phyloP scores from a whole-genome alignment of 106 monocot species.

The Allium fistulosum region DNA sequence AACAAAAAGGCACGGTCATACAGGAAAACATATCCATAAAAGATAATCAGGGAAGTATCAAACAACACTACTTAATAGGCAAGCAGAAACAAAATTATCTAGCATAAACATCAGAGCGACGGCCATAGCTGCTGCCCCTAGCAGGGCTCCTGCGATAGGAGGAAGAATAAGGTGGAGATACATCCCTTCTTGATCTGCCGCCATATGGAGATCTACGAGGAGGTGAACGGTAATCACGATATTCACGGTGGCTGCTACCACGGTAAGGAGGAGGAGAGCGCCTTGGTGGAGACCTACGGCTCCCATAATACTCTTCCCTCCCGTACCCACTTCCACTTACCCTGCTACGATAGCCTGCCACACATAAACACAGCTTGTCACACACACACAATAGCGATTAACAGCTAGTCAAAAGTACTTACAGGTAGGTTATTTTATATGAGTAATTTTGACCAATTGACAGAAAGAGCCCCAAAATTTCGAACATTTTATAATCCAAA shows the following conservation, averaged over 20 bases:
- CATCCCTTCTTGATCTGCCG: conserved; percentile 49
- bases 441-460: no score
- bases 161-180: conserved; percentile 34
- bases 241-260: conserved; percentile 20
- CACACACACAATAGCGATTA: no score
- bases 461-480: no score
- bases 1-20: no score
- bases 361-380: not conserved
- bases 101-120: conserved; percentile 3
- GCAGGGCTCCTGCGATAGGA: not conserved
- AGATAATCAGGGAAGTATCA: no score
- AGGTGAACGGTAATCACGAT: conserved; percentile 36
- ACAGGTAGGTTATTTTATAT: no score
- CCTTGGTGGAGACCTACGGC: conserved; percentile 51
- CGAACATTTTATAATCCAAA: no score
- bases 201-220: conserved; percentile 47
- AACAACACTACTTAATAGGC: no score
- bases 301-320: conserved; percentile 42
- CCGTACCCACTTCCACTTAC: conserved; percentile 42
- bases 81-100: not conserved
- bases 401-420: no score
- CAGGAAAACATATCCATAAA: no score
- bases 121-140: conserved; percentile 3
- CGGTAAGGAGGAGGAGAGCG: conserved; percentile 19
- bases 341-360: conserved; percentile 26